Base-by-base conservation (phyloP, 768 basidiomycete species). In the Strobilomyces dryophilus region DNA sequence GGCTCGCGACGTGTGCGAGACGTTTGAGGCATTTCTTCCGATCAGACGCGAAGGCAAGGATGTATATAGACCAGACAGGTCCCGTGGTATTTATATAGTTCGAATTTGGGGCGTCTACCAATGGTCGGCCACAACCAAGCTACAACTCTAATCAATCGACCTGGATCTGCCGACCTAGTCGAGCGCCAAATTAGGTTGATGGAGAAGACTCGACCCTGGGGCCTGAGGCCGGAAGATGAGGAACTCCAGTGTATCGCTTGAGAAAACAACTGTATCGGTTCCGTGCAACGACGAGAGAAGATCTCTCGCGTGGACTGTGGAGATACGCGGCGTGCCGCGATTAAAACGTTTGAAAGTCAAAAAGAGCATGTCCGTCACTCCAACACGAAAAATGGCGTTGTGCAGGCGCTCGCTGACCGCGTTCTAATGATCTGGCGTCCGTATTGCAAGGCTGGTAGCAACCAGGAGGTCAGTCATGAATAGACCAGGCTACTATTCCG, bases 401-500 rank as follows among this genome's bases (percentile, higher is more conserved):
- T 7, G 24, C n/a, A 11, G 32, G 44, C 49, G 39, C 55, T 37
- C 37, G 48, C 36, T 18, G 24, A 20, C 31, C 27, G 8, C 32
- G 20, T 41, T 29, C 37, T 50, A 70, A 48, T 62, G 48, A 35
- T 31, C 45, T 10, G 62, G 59, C 3, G 48, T 64, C 29, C 64
- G 58, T 49, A 68, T 54, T 15, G 68, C 62, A 24, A 66, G 64
- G 45, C 52, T 56, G 8, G 63, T 66, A 35, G 68, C 66, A 2
- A 69, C 66, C 21, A 68, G 35, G n/a, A 68, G 51, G 43, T 70
- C 63, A 10, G 43, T 54, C 66, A 66, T 62, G 36, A 55, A 61
- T 24, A 53, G 64, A 29, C 62, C 63, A 1, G 49, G 37, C 66
- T 70, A 48, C 24, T 9, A 56, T 32, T 5, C 15, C 8, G 41